Conservation (phyloP, 2,329 filamentous ascomycete species). For the Fusarium beomiforme region DNA sequence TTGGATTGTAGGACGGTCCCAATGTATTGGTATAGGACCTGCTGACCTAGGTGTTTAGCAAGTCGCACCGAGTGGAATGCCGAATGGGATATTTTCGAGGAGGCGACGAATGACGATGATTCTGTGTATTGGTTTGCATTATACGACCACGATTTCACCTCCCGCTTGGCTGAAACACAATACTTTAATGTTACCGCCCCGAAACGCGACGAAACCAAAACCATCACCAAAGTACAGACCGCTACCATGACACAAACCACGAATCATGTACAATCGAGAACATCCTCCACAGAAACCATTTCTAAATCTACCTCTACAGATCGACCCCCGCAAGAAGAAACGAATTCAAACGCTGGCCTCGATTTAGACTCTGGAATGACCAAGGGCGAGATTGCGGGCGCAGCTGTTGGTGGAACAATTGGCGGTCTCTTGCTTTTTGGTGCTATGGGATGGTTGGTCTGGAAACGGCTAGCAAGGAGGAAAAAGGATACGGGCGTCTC, state of each 20-base stretch:
- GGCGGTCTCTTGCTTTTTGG: background rate
- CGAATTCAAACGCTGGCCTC: background rate
- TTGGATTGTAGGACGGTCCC: background rate
- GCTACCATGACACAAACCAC: background rate
- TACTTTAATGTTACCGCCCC: background rate
- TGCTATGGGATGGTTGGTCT: fast-evolving
- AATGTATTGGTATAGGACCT: fast-evolving
- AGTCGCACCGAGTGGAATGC: background rate
- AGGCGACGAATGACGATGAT: background rate
- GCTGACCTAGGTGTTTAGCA: background rate
- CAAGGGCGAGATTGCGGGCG: background rate
- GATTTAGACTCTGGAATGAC: background rate
- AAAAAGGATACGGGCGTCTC: fast-evolving
- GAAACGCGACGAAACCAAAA: fast-evolving
- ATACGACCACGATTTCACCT: fast-evolving
- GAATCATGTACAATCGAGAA: fast-evolving
- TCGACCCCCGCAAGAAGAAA: background rate
- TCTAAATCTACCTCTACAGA: background rate
- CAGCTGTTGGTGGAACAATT: background rate
- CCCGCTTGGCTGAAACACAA: background rate
- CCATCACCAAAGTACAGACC: background rate
- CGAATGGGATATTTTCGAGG: background rate
- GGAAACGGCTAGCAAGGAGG: fast-evolving
- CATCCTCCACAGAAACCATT: fast-evolving
- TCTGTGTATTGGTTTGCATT: background rate